Evolutionary conservation across 73 alveolate species (phyloP), one percentile per base, ranked within the genome.

Genomic region (Stentor roeselii): DNA sequence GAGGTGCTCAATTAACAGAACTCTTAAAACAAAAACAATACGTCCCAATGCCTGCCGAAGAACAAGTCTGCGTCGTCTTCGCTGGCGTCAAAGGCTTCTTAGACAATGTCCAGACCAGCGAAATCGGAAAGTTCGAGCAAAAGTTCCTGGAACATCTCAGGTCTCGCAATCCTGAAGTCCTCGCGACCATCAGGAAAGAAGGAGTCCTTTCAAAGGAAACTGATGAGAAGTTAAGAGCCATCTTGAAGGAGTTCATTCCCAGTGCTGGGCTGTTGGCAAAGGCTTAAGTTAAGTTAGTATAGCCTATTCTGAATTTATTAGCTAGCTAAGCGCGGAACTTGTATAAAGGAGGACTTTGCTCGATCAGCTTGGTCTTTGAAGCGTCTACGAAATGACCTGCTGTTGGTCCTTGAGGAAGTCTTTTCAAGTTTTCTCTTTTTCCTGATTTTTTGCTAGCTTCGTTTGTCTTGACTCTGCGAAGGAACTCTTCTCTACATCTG

Each of bases 401-500:
- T 21, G 74, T 31, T 58, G 74, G 74, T 58, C 35, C 74, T 58
- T 21, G 35, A 21, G 74, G 74, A n/a, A 21, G 35, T 58, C 74
- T 58, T 31, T 58, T 58, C 74, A 58, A 58, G 27, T 58, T 85
- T 21, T 58, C 2, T 58, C 15, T 21, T 58, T 90, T 82, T 60
- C 95, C 98, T 60, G 88, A 91, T 2, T 82, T 78, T 76, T 90
- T 92, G 42, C 94, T 95, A 36, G 87, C 93, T 82, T 89, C 96
- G 60, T 92, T 89, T 76, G 87, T 97, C 89, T 90, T 88, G 83
- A 97, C 98, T 86, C 99, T 97, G 83, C 93, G 89, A 91, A 94
- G 91, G 96, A 98, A 97, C 75, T 95, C 99, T 80, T 94, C 99
- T 90, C 98, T 94, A 96, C 99, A 94, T 82, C 95, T 90, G 50